A percentile compares a stretch with the other conserved stretches of the same genome.
phyloP scores from a whole-genome alignment of 1,139 yeast genomes.

The Spathaspora jeffriesii region DNA sequence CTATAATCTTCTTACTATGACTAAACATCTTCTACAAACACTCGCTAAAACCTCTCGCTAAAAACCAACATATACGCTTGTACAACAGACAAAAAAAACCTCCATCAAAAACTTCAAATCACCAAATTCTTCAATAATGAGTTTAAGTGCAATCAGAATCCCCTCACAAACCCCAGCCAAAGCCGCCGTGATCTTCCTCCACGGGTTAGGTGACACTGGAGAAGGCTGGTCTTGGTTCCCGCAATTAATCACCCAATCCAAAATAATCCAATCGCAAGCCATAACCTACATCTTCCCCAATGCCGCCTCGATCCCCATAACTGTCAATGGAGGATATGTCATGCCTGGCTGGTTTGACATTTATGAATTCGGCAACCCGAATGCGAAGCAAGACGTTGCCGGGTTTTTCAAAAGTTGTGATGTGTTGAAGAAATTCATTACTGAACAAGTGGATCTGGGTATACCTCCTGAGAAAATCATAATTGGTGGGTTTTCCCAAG shows the following conservation, averaged over 20 bases:
- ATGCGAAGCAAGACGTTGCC: conserved; percentile 55
- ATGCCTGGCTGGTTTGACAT: conserved; percentile 95
- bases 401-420: conserved; percentile 67
- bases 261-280: conserved; percentile 48
- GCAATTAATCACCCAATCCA: conserved; percentile 42
- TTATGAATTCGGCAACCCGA: conserved; percentile 49
- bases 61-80: too few species aligned
- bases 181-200: conserved; percentile 75
- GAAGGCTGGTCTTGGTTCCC: conserved; percentile 86
- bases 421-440: conserved; percentile 51
- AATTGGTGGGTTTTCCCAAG: conserved; percentile 95
- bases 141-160: conserved; percentile 21
- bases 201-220: conserved; percentile 93
- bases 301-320: conserved; percentile 75
- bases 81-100: too few species aligned
- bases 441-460: conserved; percentile 64
- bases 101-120: too few species aligned
- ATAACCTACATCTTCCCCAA: conserved; percentile 85
- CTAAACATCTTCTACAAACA: too few species aligned
- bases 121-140: too few species aligned
- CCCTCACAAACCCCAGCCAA: conserved; percentile 28
- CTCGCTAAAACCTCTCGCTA: too few species aligned
- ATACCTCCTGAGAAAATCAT: conserved; percentile 72
- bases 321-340: conserved; percentile 61
- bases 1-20: too few species aligned